phyloP scores from a whole-genome alignment of 164 flowering plant species.

The Dillenia suffruticosa region DNA sequence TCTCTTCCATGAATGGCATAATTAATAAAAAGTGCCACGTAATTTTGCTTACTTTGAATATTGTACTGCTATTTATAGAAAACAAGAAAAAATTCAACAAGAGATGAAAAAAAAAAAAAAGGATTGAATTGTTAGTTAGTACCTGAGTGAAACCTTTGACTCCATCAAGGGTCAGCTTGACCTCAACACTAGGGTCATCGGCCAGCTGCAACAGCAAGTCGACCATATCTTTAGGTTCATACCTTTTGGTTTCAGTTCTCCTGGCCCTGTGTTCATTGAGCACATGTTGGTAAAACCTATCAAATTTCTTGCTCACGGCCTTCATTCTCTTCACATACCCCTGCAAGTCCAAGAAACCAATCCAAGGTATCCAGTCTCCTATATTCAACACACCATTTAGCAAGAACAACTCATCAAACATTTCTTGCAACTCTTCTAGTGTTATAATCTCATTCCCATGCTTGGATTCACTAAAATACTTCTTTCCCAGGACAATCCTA shows the following conservation, averaged over 20 bases:
- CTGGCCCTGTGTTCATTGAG: constrained; percentile 13
- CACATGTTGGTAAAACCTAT: constrained; percentile 14
- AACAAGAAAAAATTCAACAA: too few species aligned
- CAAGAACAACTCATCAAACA: constrained; percentile 21
- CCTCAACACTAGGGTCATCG: constrained; percentile 20
- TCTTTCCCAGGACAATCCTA: constrained; percentile 14
- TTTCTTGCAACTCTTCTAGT: constrained; percentile 12
- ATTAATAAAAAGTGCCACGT: too few species aligned
- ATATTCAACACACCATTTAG: constrained; percentile 19
- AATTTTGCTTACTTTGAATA: too few species aligned
- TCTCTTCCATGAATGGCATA: too few species aligned
- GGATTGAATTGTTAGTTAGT: too few species aligned
- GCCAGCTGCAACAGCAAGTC: constrained; percentile 20
- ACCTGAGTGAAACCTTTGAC: constrained; percentile 15
- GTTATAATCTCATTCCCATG: not conserved
- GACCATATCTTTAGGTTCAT: constrained; percentile 17
- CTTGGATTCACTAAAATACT: constrained; percentile 5
- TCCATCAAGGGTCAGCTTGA: constrained; percentile 11
- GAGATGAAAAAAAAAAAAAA: too few species aligned
- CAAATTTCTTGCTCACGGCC: constrained; percentile 9
- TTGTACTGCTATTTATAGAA: too few species aligned
- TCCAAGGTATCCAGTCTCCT: constrained; percentile 20
- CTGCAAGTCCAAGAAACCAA: constrained; percentile 17
- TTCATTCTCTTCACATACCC: constrained; percentile 25
- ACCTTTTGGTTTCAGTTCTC: not conserved